A percentile compares a stretch with the other conserved stretches of the same genome.
Conservation (phyloP, 345 rosid species). For the Gossypioides kirkii region DNA sequence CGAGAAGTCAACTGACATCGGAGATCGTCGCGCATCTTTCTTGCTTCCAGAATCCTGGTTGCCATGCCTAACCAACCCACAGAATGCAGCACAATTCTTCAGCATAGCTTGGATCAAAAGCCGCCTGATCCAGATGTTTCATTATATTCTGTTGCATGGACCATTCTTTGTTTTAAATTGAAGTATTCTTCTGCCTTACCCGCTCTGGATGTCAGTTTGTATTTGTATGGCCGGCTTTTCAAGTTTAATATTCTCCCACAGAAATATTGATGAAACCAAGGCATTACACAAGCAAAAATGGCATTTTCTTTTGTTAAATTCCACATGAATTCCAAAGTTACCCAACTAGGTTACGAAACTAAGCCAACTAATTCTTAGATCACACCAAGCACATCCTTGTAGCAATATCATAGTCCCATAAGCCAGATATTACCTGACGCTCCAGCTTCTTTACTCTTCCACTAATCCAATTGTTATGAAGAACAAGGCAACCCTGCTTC, state of each 20-base stretch:
- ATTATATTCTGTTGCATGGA: slow-evolving; percentile 7
- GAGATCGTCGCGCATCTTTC: slow-evolving; percentile 19
- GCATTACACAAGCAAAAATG: slow-evolving; percentile 14
- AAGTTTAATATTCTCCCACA: slow-evolving; percentile 8
- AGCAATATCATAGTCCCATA: slow-evolving; percentile 70
- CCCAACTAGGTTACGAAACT: background rate
- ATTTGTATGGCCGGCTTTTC: slow-evolving; percentile 27
- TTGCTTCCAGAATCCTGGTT: slow-evolving; percentile 15
- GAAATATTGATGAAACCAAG: slow-evolving; percentile 32
- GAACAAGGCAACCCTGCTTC: slow-evolving; percentile 52
- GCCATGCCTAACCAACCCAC: slow-evolving; percentile 20
- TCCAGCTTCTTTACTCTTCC: slow-evolving; percentile 83
- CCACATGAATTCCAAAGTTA: slow-evolving; percentile 27
- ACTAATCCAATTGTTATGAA: slow-evolving; percentile 81
- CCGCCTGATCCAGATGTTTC: slow-evolving; percentile 20
- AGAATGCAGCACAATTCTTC: slow-evolving; percentile 24
- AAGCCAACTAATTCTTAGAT: slow-evolving; percentile 8
- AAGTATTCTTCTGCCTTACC: slow-evolving; percentile 5
- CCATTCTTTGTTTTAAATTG: slow-evolving; percentile 3
- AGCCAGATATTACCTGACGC: slow-evolving; percentile 65
- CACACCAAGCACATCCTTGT: slow-evolving; percentile 62
- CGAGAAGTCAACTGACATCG: slow-evolving; percentile 22
- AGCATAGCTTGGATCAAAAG: slow-evolving; percentile 27
- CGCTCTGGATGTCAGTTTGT: slow-evolving; percentile 20
- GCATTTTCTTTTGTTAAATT: slow-evolving; percentile 11